Percentiles rank a stretch among this genome's conserved stretches.
phyloP scores from a whole-genome alignment of 2,329 filamentous ascomycete genomes.

The Calonectria fujianensis region DNA sequence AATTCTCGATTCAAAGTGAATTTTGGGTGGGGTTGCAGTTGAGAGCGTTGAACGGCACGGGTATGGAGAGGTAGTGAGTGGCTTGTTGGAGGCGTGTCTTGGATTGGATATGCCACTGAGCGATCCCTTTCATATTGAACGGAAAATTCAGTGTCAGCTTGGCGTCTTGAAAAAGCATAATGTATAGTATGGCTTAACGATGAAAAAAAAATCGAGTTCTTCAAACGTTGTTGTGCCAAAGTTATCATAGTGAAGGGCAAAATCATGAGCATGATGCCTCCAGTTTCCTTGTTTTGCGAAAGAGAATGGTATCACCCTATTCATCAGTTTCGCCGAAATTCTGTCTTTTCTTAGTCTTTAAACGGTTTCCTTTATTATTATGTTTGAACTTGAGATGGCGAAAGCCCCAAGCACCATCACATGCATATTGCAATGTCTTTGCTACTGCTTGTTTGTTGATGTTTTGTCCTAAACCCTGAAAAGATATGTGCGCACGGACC shows the following conservation, averaged over 20 bases:
- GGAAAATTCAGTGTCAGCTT: neutral
- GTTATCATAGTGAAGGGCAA: neutral
- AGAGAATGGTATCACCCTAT: neutral
- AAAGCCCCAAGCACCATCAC: neutral
- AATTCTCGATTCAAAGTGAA: constrained; percentile 3
- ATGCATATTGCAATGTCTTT: neutral
- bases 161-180: constrained; percentile 16
- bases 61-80: neutral
- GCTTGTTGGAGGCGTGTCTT: neutral
- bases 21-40: neutral
- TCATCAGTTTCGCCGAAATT: neutral
- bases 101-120: neutral
- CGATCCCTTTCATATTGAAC: neutral
- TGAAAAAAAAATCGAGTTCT: neutral
- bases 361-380: neutral
- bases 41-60: neutral
- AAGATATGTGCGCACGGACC: constrained; percentile 12
- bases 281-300: neutral
- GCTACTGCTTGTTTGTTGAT: constrained; percentile 10
- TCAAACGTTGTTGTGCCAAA: neutral
- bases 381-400: neutral
- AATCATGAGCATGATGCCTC: neutral
- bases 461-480: neutral
- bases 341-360: neutral
- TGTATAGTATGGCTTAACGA: constrained; percentile 34